Evolutionary conservation across 495 filamentous ascomycete genomes (phyloP).

Genomic region (Penicillium antarcticum): DNA sequence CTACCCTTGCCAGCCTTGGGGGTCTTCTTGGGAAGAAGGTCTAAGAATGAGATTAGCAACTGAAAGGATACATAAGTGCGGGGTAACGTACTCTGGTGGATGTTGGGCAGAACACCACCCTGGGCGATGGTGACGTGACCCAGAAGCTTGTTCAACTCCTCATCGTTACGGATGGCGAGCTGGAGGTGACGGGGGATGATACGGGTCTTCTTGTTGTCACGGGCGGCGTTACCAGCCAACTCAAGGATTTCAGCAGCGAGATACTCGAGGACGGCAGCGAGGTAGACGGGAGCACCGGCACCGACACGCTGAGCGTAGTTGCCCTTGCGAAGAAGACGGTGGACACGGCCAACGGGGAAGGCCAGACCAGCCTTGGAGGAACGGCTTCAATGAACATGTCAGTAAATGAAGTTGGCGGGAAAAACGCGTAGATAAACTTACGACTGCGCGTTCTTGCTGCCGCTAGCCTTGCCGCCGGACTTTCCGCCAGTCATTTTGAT

Average conservation of each 20-base stretch:
- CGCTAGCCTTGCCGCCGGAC: slow-evolving; percentile 97
- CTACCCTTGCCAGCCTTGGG: slow-evolving; percentile 88
- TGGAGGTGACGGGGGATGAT: slow-evolving; percentile 99
- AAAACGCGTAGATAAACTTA: slow-evolving; percentile 40
- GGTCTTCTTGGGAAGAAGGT: slow-evolving; percentile 98
- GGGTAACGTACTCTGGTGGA: slow-evolving; percentile 82
- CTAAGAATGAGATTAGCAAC: slow-evolving; percentile 54
- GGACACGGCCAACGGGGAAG: slow-evolving; percentile 99
- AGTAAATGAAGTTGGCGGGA: slow-evolving; percentile 24
- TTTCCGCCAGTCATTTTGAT: slow-evolving; percentile 99
- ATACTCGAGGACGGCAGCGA: slow-evolving; percentile 97
- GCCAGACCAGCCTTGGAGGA: slow-evolving; percentile 99
- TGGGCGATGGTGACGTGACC: slow-evolving; percentile 99
- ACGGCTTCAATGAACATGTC: slow-evolving; percentile 58
- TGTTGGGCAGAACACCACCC: slow-evolving; percentile 98
- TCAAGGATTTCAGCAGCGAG: slow-evolving; percentile 98
- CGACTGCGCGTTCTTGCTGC: slow-evolving; percentile 97
- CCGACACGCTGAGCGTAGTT: slow-evolving; percentile 99
- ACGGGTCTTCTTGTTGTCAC: slow-evolving; percentile 99
- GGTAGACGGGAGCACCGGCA: slow-evolving; percentile 97
- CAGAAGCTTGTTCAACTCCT: slow-evolving; percentile 99
- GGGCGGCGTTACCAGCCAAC: slow-evolving; percentile 96
- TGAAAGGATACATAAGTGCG: neutral
- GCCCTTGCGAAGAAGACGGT: slow-evolving; percentile 98
- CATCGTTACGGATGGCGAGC: slow-evolving; percentile 98